Percentiles rank a stretch among this genome's conserved stretches.
phyloP scores from a whole-genome alignment of 208 protist species.

The Phytomonas francai region DNA sequence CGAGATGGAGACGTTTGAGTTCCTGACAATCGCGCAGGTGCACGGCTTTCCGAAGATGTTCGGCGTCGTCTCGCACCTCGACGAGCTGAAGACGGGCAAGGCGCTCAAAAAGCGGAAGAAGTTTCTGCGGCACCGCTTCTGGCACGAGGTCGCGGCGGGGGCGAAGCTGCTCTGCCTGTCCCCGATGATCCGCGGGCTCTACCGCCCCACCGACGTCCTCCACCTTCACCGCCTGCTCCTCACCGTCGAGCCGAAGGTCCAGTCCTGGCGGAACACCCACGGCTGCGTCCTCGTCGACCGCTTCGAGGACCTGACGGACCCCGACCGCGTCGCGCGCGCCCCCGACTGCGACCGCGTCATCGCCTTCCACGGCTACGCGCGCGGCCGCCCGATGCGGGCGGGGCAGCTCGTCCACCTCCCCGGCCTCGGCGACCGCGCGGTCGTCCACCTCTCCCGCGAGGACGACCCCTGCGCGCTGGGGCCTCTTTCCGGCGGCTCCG shows the following conservation, averaged over 20 bases:
- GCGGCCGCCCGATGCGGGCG: slow-evolving; percentile 93
- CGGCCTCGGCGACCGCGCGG: slow-evolving; percentile 96
- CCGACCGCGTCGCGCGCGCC: slow-evolving; percentile 64
- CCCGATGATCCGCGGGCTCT: slow-evolving; percentile 94
- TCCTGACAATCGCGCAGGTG: slow-evolving; percentile 97
- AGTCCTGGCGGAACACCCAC: slow-evolving; percentile 96
- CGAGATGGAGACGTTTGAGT: slow-evolving; percentile 99
- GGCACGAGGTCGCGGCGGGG: slow-evolving; percentile 88
- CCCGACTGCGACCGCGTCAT: slow-evolving; percentile 80
- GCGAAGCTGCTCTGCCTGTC: slow-evolving; percentile 98
- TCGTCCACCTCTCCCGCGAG: slow-evolving; percentile 83
- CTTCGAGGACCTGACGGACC: slow-evolving; percentile 98
- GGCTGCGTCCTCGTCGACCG: slow-evolving; percentile 95
- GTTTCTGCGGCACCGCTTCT: slow-evolving; percentile 94
- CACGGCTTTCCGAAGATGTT: slow-evolving; percentile 99
- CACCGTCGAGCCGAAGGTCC: slow-evolving; percentile 94
- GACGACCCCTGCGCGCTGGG: slow-evolving; percentile 95
- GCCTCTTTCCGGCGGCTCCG: slow-evolving; percentile 9
- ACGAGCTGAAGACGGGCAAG: slow-evolving; percentile 95
- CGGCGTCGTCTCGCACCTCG: slow-evolving; percentile 98
- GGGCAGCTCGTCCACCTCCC: slow-evolving; percentile 94
- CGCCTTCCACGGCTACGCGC: slow-evolving; percentile 97
- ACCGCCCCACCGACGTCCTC: slow-evolving; percentile 95
- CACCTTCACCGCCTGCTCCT: slow-evolving; percentile 97
- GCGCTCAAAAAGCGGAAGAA: slow-evolving; percentile 96